Evolutionary conservation across 495 filamentous ascomycete genomes (phyloP), one percentile per base, ranked within the genome.

Genomic region (Mytilinidion resinicola): DNA sequence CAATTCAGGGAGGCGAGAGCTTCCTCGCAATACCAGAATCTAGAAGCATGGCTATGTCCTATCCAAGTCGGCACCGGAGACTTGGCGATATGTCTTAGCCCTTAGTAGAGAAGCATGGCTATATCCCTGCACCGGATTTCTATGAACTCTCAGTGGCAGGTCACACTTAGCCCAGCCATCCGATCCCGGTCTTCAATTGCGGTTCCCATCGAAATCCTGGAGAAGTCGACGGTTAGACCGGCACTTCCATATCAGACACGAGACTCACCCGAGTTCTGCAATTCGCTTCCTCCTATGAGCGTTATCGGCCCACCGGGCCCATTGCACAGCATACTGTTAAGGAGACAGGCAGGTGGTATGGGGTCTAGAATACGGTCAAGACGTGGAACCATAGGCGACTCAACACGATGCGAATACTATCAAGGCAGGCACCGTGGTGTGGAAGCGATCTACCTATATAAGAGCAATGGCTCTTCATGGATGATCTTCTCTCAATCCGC

Each of bases 251-350:
- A 41, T 50, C 11, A 49, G 48, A 66, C 63, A 66, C 59, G 55
- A 62, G 19, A 53, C 50, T 66, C 63, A 60, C 59, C 51, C 56
- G 55, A 62, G 39, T 11, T 11, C 8, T 35, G 25, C 47, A 35
- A 47, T 35, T 6, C 20, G 20, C 12, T 59, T 50, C 50, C 25
- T 59, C 59, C 58, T 61, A 51, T 65, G 53, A 55, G 34, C 55
- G 36, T 14, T 43, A 36, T 55, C 60, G 64, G 64, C 64, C 64
- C 64, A 56, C 60, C 64, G 64, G 60, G 49, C 64, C 60, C 60
- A 34, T 53, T 60, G 60, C 60, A 63, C 55, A 48, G 21, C 20
- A 66, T 62, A 66, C 62, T 62, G 59, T 44, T 21, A 14, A 9
- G 14, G 14, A 8, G n/a, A 5, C 63, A 59, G 52, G 63, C 63